Evolutionary conservation across 805 yeast genomes (phyloP), one percentile per base, ranked within the genome.

Genomic region (Zygosaccharomyces gambellarensis): DNA sequence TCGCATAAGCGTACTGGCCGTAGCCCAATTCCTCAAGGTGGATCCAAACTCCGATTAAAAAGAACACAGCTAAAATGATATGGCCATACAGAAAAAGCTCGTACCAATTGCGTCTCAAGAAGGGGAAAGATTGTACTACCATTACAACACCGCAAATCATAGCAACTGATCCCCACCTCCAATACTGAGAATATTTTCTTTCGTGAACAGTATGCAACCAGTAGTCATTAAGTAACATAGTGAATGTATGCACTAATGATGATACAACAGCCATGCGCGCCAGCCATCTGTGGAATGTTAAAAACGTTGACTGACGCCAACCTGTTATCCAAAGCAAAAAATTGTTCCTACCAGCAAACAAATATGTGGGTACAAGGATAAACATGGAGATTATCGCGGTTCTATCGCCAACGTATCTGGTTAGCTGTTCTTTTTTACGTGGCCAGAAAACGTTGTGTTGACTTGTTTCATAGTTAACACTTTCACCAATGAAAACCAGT

Each of bases 361-460:
- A 17, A 22, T 21, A 43, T 6, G 46, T 43, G 23, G 46, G 46
- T 10, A 43, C 32, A 5, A 43, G 21, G 12, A 43, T 43, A 27
- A 34, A 79, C 44, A 76, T 62, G 4, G 75, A 64, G 55, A 77
- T 63, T 23, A 77, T 50, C 25, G 77, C 83, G 9, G 78, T 65
- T 62, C 85, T 70, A 61, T 80, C 83, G 23, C 78, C 81, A 21
- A 81, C 45, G 36, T 48, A 47, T 34, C 58, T 44, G 4, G 49
- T 39, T 10, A 58, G 36, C 41, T 56, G 56, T 8, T 45, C 42
- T n/a, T 29, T 32, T 41, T 48, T 49, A 21, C 31, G 39, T 2
- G 48, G 32, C 34, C 39, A 52, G 29, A 40, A 38, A 14, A 43
- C 11, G 9, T 50, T 48, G 31, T 48, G 49, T 42, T 48, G 43